Evolutionary conservation across 2,329 filamentous ascomycete species (phyloP), one percentile per base, ranked within the genome.

Genomic region (Hirsutella thompsonii): DNA sequence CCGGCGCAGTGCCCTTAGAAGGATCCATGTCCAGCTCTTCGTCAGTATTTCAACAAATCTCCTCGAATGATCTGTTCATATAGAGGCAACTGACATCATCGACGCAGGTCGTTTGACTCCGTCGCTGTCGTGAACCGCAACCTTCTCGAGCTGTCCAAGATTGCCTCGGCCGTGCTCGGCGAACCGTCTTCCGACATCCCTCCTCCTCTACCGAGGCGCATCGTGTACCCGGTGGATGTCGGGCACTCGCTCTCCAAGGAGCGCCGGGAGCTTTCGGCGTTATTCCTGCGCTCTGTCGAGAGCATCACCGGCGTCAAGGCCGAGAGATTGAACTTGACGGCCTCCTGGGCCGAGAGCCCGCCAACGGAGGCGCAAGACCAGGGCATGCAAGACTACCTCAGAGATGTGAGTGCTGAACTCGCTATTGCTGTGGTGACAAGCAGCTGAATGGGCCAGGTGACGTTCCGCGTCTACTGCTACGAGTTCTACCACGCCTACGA

Each of bases 401-500:
- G 42, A 23, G 42, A 56, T n/a, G 59, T 59, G 34, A 45, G 53
- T 46, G 1, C 8, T 2, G 3, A 4, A 16, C 19, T 18, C 3
- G 5, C 8, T 21, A 8, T n/a, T 3, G 10, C 11, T 3, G 5
- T 34, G 8, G n/a, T 11, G 3, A 2, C 14, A 9, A 8, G 30
- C 13, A 5, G n/a, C 14, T 19, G 9, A 3, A 8, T 19, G 30
- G 14, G 9, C 11, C 14, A 63, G 58, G 52, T 52, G 3, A 48
- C 55, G 1, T 60, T 58, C 23, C 42, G 44, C 2, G 50, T 50
- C 1, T 57, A 56, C 39, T 59, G 55, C 39, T 55, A 57, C 45
- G 57, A 58, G 8, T 60, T 58, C 39, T 59, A 54, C 39, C 49
- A 56, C 33, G 40, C 48, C 5, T 60, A 57, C 40, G 46, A 52